Evolutionary conservation across 169 alveolate genomes (phyloP).

Genomic region (Plasmodium relictum): DNA sequence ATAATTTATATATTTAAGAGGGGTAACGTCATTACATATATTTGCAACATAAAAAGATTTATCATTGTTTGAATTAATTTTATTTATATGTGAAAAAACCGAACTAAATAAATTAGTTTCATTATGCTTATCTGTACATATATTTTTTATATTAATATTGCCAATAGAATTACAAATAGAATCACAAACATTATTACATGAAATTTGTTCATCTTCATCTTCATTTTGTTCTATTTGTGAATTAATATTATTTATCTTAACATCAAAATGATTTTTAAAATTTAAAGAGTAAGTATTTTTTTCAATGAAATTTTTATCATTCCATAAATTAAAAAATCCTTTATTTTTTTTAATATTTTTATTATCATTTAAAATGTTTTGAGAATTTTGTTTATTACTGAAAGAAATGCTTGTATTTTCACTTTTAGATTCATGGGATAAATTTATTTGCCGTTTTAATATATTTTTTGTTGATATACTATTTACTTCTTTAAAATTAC

Average conservation of each 20-base stretch:
- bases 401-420: conserved; percentile 18
- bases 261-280: conserved; percentile 20
- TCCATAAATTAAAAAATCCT: conserved; percentile 48
- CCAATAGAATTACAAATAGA: conserved; percentile 72
- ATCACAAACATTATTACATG: conserved; percentile 57
- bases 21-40: conserved; percentile 76
- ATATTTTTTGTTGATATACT: conserved; percentile 43
- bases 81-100: conserved; percentile 63
- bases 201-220: conserved; percentile 31
- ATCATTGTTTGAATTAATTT: conserved; percentile 65
- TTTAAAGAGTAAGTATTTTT: conserved; percentile 17
- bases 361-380: conserved; percentile 11
- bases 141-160: conserved; percentile 64
- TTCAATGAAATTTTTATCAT: conserved; percentile 28
- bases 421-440: conserved; percentile 25
- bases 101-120: conserved; percentile 63
- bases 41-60: conserved; percentile 76
- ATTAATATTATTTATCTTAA: conserved; percentile 15
- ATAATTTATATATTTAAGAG: conserved; percentile 66
- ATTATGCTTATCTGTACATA: conserved; percentile 66
- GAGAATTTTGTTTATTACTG: conserved; percentile 22
- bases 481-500: conserved; percentile 19
- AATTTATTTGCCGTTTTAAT: conserved; percentile 17
- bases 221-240: conserved; percentile 10
- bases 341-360: conserved; percentile 44